phyloP scores from a whole-genome alignment of 2,329 filamentous ascomycete species.

The Xenosphaeropsis pyriputrescens region DNA sequence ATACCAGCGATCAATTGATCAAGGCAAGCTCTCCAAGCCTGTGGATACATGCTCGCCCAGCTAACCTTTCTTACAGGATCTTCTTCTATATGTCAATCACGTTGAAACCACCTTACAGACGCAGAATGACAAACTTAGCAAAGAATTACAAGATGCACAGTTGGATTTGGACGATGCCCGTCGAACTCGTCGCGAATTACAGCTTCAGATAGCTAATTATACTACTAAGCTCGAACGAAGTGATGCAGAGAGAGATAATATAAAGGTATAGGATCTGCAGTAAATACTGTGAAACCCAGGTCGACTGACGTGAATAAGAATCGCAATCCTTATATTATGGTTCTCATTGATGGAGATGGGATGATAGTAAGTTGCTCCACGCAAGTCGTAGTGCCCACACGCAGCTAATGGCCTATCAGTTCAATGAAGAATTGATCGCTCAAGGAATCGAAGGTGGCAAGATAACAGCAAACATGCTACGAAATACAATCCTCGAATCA shows the following conservation, averaged over 20 bases:
- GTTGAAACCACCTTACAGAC: conserved; percentile 26
- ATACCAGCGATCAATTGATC: conserved; percentile 28
- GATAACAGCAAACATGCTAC: conserved; percentile 27
- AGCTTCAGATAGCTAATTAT: conserved; percentile 28
- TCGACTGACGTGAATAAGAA: conserved; percentile 11
- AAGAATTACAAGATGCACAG: conserved; percentile 26
- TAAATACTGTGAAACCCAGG: conserved; percentile 1
- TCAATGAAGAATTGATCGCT: conserved; percentile 37
- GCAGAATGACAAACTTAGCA: conserved; percentile 27
- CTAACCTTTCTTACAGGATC: conserved; percentile 22
- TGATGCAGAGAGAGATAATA: conserved; percentile 23
- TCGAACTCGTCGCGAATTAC: conserved; percentile 31
- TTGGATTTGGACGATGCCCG: conserved; percentile 36
- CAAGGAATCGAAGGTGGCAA: conserved; percentile 30
- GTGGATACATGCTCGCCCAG: background rate
- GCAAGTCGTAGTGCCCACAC: background rate
- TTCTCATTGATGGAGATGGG: conserved; percentile 49
- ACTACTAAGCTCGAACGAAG: conserved; percentile 21
- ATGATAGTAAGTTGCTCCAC: conserved; percentile 31
- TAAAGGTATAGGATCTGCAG: conserved; percentile 26
- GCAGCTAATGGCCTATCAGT: conserved; percentile 23
- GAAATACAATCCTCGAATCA: conserved; percentile 29
- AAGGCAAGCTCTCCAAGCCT: conserved; percentile 22
- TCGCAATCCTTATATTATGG: conserved; percentile 41
- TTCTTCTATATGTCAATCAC: conserved; percentile 28